phyloP scores from a whole-genome alignment of 768 basidiomycete species.

The Rubroboletus pulcherrimus region DNA sequence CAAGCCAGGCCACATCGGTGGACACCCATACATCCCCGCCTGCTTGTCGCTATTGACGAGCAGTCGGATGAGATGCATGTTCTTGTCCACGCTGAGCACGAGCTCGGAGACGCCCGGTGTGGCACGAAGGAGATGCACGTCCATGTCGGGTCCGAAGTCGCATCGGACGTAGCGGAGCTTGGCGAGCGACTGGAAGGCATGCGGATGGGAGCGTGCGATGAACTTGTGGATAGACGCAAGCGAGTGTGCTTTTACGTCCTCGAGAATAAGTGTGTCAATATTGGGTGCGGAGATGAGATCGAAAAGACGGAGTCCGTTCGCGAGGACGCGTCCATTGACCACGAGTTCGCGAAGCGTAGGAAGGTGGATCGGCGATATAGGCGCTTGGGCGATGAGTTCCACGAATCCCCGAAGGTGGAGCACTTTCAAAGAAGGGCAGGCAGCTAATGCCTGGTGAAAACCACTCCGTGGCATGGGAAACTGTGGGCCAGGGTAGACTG shows the following conservation, averaged over 20 bases:
- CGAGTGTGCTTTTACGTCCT: conserved; percentile 28
- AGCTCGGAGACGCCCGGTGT: conserved; percentile 32
- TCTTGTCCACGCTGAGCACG: conserved; percentile 28
- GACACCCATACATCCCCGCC: conserved; percentile 24
- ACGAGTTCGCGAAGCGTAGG: conserved; percentile 29
- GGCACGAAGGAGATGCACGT: conserved; percentile 29
- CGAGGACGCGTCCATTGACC: conserved; percentile 29
- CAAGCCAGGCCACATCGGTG: conserved; percentile 29
- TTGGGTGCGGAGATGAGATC: conserved; percentile 32
- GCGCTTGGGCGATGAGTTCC: conserved; percentile 22
- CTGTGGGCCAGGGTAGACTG: conserved; percentile 32
- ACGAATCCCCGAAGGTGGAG: conserved; percentile 32
- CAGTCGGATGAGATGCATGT: conserved; percentile 29
- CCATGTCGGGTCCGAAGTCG: conserved; percentile 31
- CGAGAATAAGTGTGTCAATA: conserved; percentile 29
- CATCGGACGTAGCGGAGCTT: conserved; percentile 28
- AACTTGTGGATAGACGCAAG: conserved; percentile 28
- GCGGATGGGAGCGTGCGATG: conserved; percentile 26
- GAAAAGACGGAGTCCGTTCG: conserved; percentile 29
- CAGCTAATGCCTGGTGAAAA: conserved; percentile 18
- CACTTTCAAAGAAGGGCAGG: conserved; percentile 19
- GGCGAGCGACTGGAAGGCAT: conserved; percentile 28
- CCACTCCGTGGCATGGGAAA: conserved; percentile 26
- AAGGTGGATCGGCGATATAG: conserved; percentile 20
- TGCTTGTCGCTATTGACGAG: conserved; percentile 35